Conservation (phyloP, 495 filamentous ascomycete genomes). For the Neurospora sp. region DNA sequence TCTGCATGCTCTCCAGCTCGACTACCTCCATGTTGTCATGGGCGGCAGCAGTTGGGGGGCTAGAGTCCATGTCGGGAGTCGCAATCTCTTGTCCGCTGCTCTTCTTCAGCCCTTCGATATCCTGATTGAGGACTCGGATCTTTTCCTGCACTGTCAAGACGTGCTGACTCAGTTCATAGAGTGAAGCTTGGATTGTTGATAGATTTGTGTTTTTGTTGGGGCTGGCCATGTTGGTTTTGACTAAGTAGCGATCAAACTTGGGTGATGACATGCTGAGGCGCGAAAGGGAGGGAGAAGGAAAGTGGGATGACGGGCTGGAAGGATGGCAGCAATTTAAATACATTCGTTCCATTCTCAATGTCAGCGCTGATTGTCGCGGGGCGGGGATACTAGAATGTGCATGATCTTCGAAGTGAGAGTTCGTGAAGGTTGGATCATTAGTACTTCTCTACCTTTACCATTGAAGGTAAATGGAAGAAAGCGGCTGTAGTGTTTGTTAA, state of each 20-base stretch:
- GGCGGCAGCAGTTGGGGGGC: not conserved
- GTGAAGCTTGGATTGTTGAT: too few species aligned
- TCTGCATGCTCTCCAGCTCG: not conserved
- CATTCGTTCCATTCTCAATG: not conserved
- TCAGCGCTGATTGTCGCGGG: not conserved
- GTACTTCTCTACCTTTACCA: not conserved
- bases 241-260: too few species aligned
- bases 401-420: not conserved
- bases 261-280: not conserved
- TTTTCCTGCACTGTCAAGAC: too few species aligned
- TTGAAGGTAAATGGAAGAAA: not conserved
- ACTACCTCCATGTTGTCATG: not conserved
- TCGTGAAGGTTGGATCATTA: not conserved
- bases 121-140: not conserved
- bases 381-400: not conserved
- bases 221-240: too few species aligned
- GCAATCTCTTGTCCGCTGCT: not conserved
- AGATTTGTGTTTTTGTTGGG: too few species aligned
- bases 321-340: not conserved
- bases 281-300: not conserved
- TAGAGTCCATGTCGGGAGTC: not conserved
- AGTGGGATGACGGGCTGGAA: not conserved
- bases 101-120: not conserved
- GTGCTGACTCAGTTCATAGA: too few species aligned
- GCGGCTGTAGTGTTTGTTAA: not conserved